Percentiles rank a stretch among this genome's conserved stretches.
These are phyloP conservation scores for Pyricularia grisea DNA, from an alignment of 2,329 filamentous ascomycete species.

Conservation along the genomic window DNA sequence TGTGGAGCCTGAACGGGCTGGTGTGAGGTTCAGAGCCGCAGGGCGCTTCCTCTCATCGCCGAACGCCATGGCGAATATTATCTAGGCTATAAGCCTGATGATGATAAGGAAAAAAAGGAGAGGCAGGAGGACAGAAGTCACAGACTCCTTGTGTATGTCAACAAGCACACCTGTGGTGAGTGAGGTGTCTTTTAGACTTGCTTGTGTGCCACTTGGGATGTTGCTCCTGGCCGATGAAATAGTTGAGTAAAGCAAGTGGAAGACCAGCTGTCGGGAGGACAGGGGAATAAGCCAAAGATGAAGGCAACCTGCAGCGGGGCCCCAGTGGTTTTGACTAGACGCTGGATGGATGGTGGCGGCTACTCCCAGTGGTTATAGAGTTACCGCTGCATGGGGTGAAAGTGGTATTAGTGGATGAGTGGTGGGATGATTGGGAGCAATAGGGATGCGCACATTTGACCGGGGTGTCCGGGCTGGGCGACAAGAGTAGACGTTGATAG, in stretches of 20 bases:
- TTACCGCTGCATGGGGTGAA: slow-evolving; percentile 22
- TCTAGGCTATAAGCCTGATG: slow-evolving; percentile 4
- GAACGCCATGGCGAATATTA: slow-evolving; percentile 16
- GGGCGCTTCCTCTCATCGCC: slow-evolving; percentile 47
- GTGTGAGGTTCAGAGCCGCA: slow-evolving; percentile 42
- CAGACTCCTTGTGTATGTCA: not conserved
- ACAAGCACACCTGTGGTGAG: not conserved
- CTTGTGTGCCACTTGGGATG: not conserved
- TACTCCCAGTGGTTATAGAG: slow-evolving; percentile 20
- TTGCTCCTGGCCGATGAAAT: slow-evolving; percentile 14
- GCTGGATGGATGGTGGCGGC: slow-evolving; percentile 16
- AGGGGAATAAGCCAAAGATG: slow-evolving; percentile 25
- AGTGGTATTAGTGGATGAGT: slow-evolving; percentile 19
- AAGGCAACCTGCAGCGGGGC: slow-evolving; percentile 27
- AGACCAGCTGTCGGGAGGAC: slow-evolving; percentile 44
- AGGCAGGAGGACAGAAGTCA: not conserved
- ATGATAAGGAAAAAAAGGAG: slow-evolving; percentile 11
- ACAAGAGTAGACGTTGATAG: slow-evolving; percentile 31
- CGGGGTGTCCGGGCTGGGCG: slow-evolving; percentile 24
- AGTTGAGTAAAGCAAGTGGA: slow-evolving; percentile 21
- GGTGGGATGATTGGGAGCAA: slow-evolving; percentile 22
- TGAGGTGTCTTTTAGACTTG: not conserved
- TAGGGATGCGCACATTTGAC: slow-evolving; percentile 28
- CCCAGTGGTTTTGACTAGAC: slow-evolving; percentile 42
- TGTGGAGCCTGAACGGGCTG: slow-evolving; percentile 37